Percentiles rank a stretch among this genome's conserved stretches.
Evolutionary conservation across 257 asterid species (phyloP).

Genomic region (Pogostemon cablin): DNA sequence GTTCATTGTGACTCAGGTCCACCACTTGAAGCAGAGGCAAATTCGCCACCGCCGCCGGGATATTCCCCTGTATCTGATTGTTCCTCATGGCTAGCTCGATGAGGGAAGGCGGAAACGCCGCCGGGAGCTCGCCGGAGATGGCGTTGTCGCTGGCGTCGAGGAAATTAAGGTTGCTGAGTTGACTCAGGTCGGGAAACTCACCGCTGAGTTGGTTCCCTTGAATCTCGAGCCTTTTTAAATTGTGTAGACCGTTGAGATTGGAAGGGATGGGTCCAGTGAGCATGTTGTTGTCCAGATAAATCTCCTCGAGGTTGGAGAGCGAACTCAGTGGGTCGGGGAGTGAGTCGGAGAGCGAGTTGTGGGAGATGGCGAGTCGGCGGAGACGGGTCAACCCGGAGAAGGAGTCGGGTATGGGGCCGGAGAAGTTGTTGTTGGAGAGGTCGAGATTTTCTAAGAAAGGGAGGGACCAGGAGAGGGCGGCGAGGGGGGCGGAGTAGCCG

Average conservation of each 20-base stretch:
- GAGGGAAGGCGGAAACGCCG: slow-evolving; percentile 51
- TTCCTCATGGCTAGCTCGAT: slow-evolving; percentile 55
- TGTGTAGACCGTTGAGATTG: slow-evolving; percentile 53
- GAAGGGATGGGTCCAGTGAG: slow-evolving; percentile 56
- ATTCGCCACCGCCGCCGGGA: slow-evolving; percentile 39
- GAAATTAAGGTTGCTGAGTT: slow-evolving; percentile 44
- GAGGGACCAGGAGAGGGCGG: slow-evolving; percentile 50
- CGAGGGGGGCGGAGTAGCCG: slow-evolving; percentile 61
- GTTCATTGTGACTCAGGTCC: slow-evolving; percentile 77
- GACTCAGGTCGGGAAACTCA: slow-evolving; percentile 59
- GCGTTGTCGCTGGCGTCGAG: slow-evolving; percentile 76
- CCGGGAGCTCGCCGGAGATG: slow-evolving; percentile 68
- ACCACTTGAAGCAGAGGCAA: slow-evolving; percentile 53
- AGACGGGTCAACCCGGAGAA: slow-evolving; percentile 48
- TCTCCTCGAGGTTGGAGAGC: slow-evolving; percentile 52
- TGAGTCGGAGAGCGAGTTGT: slow-evolving; percentile 57
- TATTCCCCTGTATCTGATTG: slow-evolving; percentile 55
- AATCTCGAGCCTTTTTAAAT: slow-evolving; percentile 64
- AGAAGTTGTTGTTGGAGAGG: slow-evolving; percentile 56
- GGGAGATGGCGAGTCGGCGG: slow-evolving; percentile 56
- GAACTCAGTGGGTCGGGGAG: slow-evolving; percentile 56
- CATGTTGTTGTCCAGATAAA: slow-evolving; percentile 60
- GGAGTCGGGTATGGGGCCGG: slow-evolving; percentile 62
- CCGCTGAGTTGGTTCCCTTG: slow-evolving; percentile 61
- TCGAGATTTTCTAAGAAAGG: slow-evolving; percentile 63